A percentile compares a stretch with the other conserved stretches of the same genome.
These are phyloP conservation scores for Phytophthora pseudosyringae DNA, from an alignment of 352 stramenopile species.

Conservation along the genomic window DNA sequence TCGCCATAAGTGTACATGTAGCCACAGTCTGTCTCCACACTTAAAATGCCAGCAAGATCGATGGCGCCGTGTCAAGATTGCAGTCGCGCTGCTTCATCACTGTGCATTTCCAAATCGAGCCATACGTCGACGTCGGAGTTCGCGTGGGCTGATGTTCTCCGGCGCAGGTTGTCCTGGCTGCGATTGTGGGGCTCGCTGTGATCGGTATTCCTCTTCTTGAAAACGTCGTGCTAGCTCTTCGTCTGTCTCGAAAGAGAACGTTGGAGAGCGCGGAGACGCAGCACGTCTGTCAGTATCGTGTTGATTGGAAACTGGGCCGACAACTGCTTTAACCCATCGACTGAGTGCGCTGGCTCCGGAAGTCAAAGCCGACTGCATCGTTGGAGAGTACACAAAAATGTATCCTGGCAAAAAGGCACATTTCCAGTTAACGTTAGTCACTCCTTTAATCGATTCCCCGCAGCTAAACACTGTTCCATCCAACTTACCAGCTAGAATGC, in stretches of 20 bases:
- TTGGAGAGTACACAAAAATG: slow-evolving; percentile 32
- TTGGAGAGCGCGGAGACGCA: slow-evolving; percentile 8
- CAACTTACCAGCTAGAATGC: slow-evolving; percentile 78
- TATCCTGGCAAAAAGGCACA: slow-evolving; percentile 30
- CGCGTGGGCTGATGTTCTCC: slow-evolving; percentile 23
- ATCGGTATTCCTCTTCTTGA: slow-evolving; percentile 40
- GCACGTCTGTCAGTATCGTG: background rate
- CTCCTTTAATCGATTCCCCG: background rate
- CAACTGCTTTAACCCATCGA: slow-evolving; percentile 16
- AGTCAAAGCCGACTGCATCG: slow-evolving; percentile 27
- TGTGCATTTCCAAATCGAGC: slow-evolving; percentile 30
- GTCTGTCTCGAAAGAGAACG: slow-evolving; percentile 28
- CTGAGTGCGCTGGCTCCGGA: slow-evolving; percentile 7
- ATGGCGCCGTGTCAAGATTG: background rate
- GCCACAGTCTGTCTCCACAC: no score
- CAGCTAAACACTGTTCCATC: background rate
- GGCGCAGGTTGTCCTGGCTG: slow-evolving; percentile 15
- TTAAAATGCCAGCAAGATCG: no score
- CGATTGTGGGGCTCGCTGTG: slow-evolving; percentile 1
- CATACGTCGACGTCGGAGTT: slow-evolving; percentile 37
- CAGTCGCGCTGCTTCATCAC: no score
- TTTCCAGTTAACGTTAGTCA: background rate
- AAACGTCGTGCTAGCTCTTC: slow-evolving; percentile 31
- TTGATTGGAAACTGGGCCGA: background rate
- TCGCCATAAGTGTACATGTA: no score